phyloP scores from a whole-genome alignment of 805 yeast genomes.

The Candida yuanshanica region DNA sequence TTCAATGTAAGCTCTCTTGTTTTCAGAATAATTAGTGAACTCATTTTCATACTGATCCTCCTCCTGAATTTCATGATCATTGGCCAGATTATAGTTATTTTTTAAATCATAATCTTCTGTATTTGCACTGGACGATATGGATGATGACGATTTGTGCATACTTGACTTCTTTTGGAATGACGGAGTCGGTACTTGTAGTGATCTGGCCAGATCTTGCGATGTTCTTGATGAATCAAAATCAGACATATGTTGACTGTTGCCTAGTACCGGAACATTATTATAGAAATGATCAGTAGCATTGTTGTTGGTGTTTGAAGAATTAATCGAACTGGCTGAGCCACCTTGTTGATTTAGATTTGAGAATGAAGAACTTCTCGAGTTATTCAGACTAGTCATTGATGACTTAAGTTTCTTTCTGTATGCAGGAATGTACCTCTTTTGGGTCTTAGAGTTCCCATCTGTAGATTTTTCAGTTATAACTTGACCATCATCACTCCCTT shows the following conservation, averaged over 20 bases:
- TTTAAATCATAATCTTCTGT: slow-evolving; percentile 25
- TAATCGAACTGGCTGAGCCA: slow-evolving; percentile 20
- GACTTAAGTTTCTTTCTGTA: slow-evolving; percentile 30
- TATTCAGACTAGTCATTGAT: slow-evolving; percentile 17
- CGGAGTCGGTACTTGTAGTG: slow-evolving; percentile 23
- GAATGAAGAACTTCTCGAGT: slow-evolving; percentile 19
- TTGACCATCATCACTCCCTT: slow-evolving; percentile 8
- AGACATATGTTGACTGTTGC: slow-evolving; percentile 11
- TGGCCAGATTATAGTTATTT: slow-evolving; percentile 27
- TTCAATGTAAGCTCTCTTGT: slow-evolving; percentile 35
- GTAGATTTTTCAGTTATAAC: neutral
- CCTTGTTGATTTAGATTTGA: slow-evolving; percentile 16
- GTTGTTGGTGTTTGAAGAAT: slow-evolving; percentile 16
- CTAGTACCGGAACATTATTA: slow-evolving; percentile 21
- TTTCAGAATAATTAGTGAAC: slow-evolving; percentile 39
- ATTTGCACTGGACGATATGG: slow-evolving; percentile 5
- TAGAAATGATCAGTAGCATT: slow-evolving; percentile 23
- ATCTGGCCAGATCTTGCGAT: slow-evolving; percentile 19
- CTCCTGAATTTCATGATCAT: slow-evolving; percentile 31
- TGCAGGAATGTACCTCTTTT: slow-evolving; percentile 31
- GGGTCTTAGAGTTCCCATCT: slow-evolving; percentile 1
- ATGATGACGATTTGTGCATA: slow-evolving; percentile 10
- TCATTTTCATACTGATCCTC: slow-evolving; percentile 42
- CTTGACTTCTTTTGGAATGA: slow-evolving; percentile 16
- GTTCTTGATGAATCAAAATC: slow-evolving; percentile 8